These are phyloP conservation scores for Pilatotrama ljubarskyi DNA, from an alignment of 768 basidiomycete genomes.

Conservation along the genomic window DNA sequence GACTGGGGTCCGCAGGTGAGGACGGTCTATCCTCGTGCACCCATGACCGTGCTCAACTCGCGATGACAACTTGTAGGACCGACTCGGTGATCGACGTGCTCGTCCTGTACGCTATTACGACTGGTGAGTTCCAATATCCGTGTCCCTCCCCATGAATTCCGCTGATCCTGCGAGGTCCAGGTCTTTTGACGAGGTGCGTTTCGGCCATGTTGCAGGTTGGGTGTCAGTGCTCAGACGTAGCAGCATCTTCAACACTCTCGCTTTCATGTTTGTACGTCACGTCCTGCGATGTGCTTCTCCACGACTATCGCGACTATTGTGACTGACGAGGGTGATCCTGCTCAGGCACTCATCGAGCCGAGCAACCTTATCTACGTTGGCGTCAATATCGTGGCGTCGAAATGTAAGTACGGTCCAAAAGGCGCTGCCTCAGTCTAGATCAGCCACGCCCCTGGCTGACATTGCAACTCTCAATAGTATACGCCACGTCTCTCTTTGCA, in stretches of 20 bases:
- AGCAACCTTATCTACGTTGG: not conserved
- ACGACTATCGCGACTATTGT: too few species aligned
- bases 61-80: not conserved
- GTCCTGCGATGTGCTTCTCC: too few species aligned
- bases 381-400: not conserved
- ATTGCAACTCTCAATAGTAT: not conserved
- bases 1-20: not conserved
- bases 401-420: too few species aligned
- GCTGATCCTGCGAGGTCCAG: not conserved
- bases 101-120: constrained; percentile 4
- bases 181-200: constrained; percentile 2
- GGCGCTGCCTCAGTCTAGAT: not conserved
- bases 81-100: constrained; percentile 2
- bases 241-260: constrained; percentile 1
- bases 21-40: not conserved
- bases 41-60: too few species aligned
- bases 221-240: not conserved
- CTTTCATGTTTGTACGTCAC: constrained; percentile 2
- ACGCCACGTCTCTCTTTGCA: not conserved
- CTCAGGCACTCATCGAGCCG: not conserved
- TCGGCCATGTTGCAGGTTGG: not conserved
- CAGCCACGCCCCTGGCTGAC: not conserved
- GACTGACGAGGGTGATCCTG: too few species aligned
- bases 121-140: not conserved
- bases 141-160: not conserved